Conservation (phyloP, 2,329 filamentous ascomycete genomes). For the Alternaria rosae region DNA sequence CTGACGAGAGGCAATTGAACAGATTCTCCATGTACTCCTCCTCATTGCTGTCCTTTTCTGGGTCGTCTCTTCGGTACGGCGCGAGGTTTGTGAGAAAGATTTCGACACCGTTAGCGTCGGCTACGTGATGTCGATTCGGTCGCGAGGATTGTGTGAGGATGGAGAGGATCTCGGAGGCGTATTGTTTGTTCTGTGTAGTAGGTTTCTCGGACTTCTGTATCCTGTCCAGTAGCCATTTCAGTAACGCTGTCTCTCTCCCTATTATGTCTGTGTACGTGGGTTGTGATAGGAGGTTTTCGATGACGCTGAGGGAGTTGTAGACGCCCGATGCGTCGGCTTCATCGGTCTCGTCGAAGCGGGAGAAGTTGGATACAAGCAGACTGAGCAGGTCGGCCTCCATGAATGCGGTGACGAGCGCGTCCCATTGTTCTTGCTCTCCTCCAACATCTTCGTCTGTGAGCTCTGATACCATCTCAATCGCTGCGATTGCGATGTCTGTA, state of each 20-base stretch:
- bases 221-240: conserved; percentile 80
- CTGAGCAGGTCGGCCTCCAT: conserved; percentile 73
- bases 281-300: conserved; percentile 86
- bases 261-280: conserved; percentile 73
- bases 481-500: conserved; percentile 92
- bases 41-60: conserved; percentile 83
- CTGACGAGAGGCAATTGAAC: conserved; percentile 84
- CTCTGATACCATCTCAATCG: conserved; percentile 87
- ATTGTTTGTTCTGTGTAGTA: conserved; percentile 92
- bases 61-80: conserved; percentile 84
- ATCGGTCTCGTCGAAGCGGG: conserved; percentile 75
- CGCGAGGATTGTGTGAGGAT: conserved; percentile 82
- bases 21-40: conserved; percentile 95
- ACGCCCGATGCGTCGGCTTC: conserved; percentile 82
- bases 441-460: conserved; percentile 92
- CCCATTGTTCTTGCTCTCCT: conserved; percentile 82
- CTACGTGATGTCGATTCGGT: conserved; percentile 69
- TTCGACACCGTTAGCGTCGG: conserved; percentile 75
- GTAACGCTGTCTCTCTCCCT: conserved; percentile 70
- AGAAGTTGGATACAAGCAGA: conserved; percentile 78
- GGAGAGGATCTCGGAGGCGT: conserved; percentile 88
- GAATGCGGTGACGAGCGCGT: conserved; percentile 71
- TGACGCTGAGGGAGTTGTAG: conserved; percentile 80
- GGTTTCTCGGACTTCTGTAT: conserved; percentile 72
- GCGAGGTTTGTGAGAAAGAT: conserved; percentile 82